Evolutionary conservation across 2,329 filamentous ascomycete species (phyloP).

Genomic region (Aphanocladium album): DNA sequence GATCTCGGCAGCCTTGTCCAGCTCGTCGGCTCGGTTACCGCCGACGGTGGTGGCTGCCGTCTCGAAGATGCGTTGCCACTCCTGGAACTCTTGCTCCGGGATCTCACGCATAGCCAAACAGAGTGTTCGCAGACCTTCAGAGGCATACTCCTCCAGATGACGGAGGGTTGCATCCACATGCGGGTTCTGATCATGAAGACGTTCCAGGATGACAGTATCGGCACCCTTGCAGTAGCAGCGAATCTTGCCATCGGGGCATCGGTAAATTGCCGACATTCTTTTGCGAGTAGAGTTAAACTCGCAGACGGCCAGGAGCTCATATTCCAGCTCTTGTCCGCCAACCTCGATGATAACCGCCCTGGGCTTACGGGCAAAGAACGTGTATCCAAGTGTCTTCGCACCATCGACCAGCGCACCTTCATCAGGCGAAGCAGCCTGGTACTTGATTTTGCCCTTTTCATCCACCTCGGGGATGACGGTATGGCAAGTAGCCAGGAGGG

Average conservation of each 20-base stretch:
- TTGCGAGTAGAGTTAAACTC: constrained; percentile 95
- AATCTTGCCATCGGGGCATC: constrained; percentile 93
- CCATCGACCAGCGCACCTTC: constrained; percentile 96
- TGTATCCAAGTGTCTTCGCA: constrained; percentile 78
- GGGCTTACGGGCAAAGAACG: constrained; percentile 86
- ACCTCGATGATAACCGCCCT: constrained; percentile 79
- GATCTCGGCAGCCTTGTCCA: constrained; percentile 94
- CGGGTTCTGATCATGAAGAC: constrained; percentile 75
- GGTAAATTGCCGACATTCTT: constrained; percentile 95
- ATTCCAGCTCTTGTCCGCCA: constrained; percentile 68
- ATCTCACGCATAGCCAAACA: constrained; percentile 94
- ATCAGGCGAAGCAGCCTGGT: constrained; percentile 95
- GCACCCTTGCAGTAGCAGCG: constrained; percentile 93
- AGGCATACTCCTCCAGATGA: constrained; percentile 97
- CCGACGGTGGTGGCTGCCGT: constrained; percentile 84
- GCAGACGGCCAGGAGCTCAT: constrained; percentile 91
- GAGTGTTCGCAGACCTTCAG: constrained; percentile 88
- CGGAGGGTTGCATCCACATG: constrained; percentile 85
- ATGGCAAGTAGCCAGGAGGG: constrained; percentile 84
- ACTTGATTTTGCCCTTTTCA: constrained; percentile 83
- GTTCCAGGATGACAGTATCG: constrained; percentile 94
- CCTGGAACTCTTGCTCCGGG: constrained; percentile 78
- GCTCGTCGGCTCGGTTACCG: constrained; percentile 86
- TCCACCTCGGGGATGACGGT: constrained; percentile 92
- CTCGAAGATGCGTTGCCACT: constrained; percentile 85